Conservation (phyloP, 108 stramenopile genomes). For the Nannochloropsis salina region DNA sequence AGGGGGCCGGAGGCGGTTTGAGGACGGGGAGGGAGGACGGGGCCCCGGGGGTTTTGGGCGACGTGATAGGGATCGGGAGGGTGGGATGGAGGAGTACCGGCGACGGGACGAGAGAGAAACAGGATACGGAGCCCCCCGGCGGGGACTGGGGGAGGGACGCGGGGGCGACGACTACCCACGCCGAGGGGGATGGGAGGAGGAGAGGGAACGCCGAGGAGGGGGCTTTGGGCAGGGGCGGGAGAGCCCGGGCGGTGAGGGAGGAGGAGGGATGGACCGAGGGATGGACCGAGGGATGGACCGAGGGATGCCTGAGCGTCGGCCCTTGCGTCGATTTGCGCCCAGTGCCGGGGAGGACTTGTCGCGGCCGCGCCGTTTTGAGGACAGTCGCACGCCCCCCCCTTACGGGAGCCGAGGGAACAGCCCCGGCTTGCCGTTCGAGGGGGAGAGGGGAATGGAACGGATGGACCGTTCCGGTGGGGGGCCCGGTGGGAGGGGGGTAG, state of each 20-base stretch:
- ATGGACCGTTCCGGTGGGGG: neutral
- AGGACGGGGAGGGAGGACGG: neutral
- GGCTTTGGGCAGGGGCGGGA: neutral
- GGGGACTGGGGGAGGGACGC: no score
- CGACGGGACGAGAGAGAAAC: no score
- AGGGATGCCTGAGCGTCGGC: neutral
- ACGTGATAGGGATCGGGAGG: neutral
- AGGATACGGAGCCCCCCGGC: no score
- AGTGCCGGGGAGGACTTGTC: neutral
- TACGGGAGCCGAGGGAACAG: neutral
- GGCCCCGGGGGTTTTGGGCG: neutral
- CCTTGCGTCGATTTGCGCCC: neutral
- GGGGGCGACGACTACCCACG: neutral
- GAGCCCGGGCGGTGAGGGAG: neutral
- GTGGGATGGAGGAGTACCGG: neutral
- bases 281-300: neutral
- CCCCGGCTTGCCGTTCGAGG: neutral
- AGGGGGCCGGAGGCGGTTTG: neutral
- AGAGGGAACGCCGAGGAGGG: neutral
- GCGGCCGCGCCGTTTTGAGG: neutral
- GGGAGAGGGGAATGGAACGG: neutral
- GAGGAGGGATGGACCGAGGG: neutral
- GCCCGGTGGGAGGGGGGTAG: no score
- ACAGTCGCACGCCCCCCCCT: neutral
- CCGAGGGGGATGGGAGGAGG: neutral